These are phyloP conservation scores for Hypoxylon sp. DNA, from an alignment of 2,329 filamentous ascomycete genomes.

Conservation along the genomic window DNA sequence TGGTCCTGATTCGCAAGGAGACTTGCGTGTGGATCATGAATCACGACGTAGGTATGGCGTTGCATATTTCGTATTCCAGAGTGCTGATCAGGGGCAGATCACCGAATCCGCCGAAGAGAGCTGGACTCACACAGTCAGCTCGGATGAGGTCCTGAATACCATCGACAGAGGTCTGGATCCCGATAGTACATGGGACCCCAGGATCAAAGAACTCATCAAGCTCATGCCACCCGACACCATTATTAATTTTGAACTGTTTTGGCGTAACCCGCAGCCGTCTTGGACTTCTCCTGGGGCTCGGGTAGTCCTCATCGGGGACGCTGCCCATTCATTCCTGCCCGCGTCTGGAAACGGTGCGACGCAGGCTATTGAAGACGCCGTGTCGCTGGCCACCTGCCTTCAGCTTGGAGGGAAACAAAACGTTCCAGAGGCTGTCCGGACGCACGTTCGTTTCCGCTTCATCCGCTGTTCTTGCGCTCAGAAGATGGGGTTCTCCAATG, in stretches of 20 bases:
- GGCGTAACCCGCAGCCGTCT: constrained; percentile 58
- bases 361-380: constrained; percentile 60
- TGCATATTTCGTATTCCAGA: background rate
- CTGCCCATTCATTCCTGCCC: constrained; percentile 60
- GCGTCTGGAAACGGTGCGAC: constrained; percentile 60
- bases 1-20: constrained; percentile 54
- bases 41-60: constrained; percentile 52
- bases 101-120: constrained; percentile 57
- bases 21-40: constrained; percentile 59
- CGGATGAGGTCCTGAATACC: constrained; percentile 56
- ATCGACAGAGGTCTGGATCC: constrained; percentile 56
- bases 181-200: constrained; percentile 52
- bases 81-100: constrained; percentile 47
- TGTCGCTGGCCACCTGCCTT: constrained; percentile 57
- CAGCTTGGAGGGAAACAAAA: constrained; percentile 55
- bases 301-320: constrained; percentile 59
- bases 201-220: constrained; percentile 56
- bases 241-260: constrained; percentile 60
- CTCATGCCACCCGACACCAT: constrained; percentile 54
- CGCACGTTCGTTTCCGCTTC: constrained; percentile 57
- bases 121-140: constrained; percentile 56
- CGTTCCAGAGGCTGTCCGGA: constrained; percentile 53
- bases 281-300: constrained; percentile 56
- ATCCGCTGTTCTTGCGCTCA: constrained; percentile 56
- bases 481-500: constrained; percentile 58